Evolutionary conservation across 2,329 filamentous ascomycete species (phyloP), one percentile per base, ranked within the genome.

Genomic region (Raffaelea arxii): DNA sequence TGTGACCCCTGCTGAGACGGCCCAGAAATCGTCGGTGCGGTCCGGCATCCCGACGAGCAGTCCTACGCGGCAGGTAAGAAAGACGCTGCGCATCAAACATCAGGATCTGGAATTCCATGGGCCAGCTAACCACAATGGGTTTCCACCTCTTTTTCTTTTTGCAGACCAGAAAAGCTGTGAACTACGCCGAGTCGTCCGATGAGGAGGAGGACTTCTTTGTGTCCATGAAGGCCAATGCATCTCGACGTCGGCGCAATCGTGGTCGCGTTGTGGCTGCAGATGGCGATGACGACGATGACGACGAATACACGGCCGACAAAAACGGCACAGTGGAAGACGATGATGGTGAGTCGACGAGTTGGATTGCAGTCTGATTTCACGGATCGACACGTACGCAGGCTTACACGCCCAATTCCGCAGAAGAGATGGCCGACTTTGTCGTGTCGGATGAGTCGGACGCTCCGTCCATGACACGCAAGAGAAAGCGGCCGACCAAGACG

Each of bases 371-470:
- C n/a, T n/a, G n/a, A n/a, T n/a, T n/a, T n/a, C n/a, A n/a, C n/a
- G n/a, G n/a, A n/a, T n/a, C n/a, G n/a, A n/a, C n/a, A n/a, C n/a
- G n/a, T n/a, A n/a, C n/a, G n/a, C n/a, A n/a, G n/a, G 21, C n/a
- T 39, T 6, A 25, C 46, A 59, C 27, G 55, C 46, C 40, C 32
- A 19, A 37, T 23, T 40, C n/a, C 4, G 2, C 42, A 77, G 69
- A 74, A 65, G 86, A 92, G 46, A 79, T 94, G 68, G 87, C 83
- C 51, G 86, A 95, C 61, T 97, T 97, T 57, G 72, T 97, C 22
- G 89, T 84, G 4, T 80, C 84, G 0, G 90, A 96, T 56, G 87
- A 94, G 37, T 91, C 87, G 0, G 89, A 94, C 41, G 84, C 80
- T 18, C 59, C 72, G 51, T 53, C 69, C 56, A 60, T 72, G 22